Conservation (phyloP, 2,329 filamentous ascomycete genomes). For the Hawksworthiomyces lignivorus region DNA sequence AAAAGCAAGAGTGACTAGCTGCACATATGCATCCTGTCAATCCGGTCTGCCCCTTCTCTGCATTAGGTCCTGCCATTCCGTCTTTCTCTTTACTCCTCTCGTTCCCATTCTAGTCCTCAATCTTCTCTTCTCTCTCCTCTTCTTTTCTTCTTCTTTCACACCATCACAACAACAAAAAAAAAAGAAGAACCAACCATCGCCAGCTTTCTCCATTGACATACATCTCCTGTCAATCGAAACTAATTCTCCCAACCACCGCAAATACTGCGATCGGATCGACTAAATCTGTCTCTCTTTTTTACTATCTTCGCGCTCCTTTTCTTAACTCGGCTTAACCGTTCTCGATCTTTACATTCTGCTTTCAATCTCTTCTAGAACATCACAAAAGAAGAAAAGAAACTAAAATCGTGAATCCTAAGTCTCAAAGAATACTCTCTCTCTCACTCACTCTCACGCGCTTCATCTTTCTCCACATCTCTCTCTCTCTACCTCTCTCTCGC, state of each 20-base stretch:
- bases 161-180: constrained; percentile 4
- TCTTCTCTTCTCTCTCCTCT: neutral
- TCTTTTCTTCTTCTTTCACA: constrained; percentile 6
- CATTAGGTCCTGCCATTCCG: too few relatives aligned
- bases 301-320: neutral
- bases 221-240: too few relatives aligned
- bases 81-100: neutral
- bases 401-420: constrained; percentile 8
- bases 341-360: too few relatives aligned
- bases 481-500: neutral
- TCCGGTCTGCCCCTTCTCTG: neutral
- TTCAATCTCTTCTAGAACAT: neutral
- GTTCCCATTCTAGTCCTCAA: neutral
- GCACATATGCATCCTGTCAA: too few relatives aligned
- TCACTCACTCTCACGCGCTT: too few relatives aligned
- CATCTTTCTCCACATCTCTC: neutral
- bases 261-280: too few relatives aligned
- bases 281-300: neutral
- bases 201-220: neutral
- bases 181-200: constrained; percentile 1
- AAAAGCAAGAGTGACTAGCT: too few relatives aligned
- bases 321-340: neutral
- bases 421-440: neutral
- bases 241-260: neutral
- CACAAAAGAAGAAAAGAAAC: neutral